A percentile compares a stretch with the other conserved stretches of the same genome.
phyloP scores from a whole-genome alignment of 805 yeast genomes.

The Ogataea allantospora region DNA sequence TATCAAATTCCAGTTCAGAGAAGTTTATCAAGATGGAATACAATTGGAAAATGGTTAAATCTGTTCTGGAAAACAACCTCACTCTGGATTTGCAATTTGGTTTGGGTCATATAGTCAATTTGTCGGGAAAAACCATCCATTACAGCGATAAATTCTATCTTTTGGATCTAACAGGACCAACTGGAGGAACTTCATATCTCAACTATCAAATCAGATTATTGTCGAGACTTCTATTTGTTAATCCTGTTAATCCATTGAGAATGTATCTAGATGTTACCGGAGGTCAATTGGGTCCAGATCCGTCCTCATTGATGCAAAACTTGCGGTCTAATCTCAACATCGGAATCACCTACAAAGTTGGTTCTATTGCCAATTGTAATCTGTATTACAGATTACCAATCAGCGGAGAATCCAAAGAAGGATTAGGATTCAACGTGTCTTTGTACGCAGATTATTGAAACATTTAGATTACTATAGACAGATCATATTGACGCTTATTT shows the following conservation, averaged over 20 bases:
- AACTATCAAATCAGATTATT: conserved; percentile 36
- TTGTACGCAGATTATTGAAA: conserved; percentile 24
- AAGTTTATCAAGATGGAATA: conserved; percentile 39
- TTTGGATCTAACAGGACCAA: conserved; percentile 31
- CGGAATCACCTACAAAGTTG: conserved; percentile 61
- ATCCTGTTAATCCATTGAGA: conserved; percentile 50
- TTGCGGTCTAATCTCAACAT: conserved; percentile 38
- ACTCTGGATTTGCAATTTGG: conserved; percentile 50
- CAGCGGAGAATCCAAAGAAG: conserved; percentile 50
- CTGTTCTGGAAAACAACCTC: conserved; percentile 43
- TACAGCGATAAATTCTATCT: conserved; percentile 77
- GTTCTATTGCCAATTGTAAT: conserved; percentile 61
- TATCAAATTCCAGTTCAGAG: conserved; percentile 23
- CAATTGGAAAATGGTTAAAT: conserved; percentile 33
- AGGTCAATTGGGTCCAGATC: conserved; percentile 50
- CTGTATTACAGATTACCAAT: conserved; percentile 63
- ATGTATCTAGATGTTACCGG: conserved; percentile 64
- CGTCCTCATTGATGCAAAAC: conserved; percentile 14
- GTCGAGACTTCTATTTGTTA: conserved; percentile 54
- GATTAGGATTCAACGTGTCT: conserved; percentile 40
- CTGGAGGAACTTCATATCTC: conserved; percentile 31
- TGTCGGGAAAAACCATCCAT: conserved; percentile 44
- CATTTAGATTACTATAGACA: conserved; percentile 13
- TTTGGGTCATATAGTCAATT: conserved; percentile 55
- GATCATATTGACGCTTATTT: conserved; percentile 1